Evolutionary conservation across 129 eudicot genomes (phyloP), one percentile per base, ranked within the genome.

Genomic region (Kitagawia praeruptora): DNA sequence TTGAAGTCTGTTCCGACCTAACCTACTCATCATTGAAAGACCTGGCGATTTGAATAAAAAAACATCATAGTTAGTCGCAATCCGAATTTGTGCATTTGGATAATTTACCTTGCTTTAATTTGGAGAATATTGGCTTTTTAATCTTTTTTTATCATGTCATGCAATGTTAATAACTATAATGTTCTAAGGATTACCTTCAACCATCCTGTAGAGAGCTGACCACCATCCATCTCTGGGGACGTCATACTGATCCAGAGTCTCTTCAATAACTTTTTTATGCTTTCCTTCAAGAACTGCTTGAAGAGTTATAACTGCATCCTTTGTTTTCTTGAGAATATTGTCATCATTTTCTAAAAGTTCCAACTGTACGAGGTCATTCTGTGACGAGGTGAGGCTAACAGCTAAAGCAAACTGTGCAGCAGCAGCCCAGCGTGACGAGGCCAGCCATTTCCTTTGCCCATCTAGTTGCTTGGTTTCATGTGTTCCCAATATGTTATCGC

Each of bases 161-260:
- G 71, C 40, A 28, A 64, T 28, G 72, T 28, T 18, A 66, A 23
- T 66, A 61, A 66, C 8, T 66, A 66, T 39, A 61, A 44, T 16
- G 4, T 72, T 23, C 76, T 39, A 2, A 25, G 51, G 3, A n/a
- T 47, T 87, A 91, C 97, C 96, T 90, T 96, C 99, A 21, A 96
- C 88, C 38, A 92, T 89, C 83, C 85, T 89, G 83, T 90, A 92
- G 45, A 96, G 85, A 78, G 93, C 86, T 41, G 97, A 87, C 99
- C 99, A 92, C 99, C 99, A 96, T 85, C 91, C 80, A 72, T 91
- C 90, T 79, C 80, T 86, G 0, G 97, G 89, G 77, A 94, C 87
- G 7, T 88, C 80, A 78, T 82, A 67, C 21, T 63, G 85, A 27
- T 89, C 88, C 27, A 94, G 96, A 2, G 90, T 84, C 84, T 91